Evolutionary conservation across 306 rosid species (phyloP), one percentile per base, ranked within the genome.

Genomic region (Prunus padus): DNA sequence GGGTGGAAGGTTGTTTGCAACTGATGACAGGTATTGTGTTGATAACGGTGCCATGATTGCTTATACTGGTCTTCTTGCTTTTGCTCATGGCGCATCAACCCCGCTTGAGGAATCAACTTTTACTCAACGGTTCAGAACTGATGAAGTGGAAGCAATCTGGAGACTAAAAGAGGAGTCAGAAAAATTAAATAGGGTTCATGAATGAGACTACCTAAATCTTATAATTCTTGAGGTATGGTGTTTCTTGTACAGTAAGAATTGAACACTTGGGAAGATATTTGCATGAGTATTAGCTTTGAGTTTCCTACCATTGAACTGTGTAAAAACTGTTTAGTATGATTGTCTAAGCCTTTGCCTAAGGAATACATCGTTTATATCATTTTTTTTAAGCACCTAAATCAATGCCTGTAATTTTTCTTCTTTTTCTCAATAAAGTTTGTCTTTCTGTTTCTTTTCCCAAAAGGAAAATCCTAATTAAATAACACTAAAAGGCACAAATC

Each of bases 1-100:
- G 98, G 9, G 91, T 60, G 98, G 97, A 72, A 86, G 84, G 73
- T 82, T 91, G 85, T 94, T 94, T 80, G 97, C 98, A 28, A 91
- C 98, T 0, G 96, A 94, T 81, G 98, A 94, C 56, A 84, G 97
- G 79, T 94, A 94, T 79, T 94, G 97, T 81, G 9, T 94, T 66
- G 98, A 94, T 63, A 94, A 94, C 65, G 97, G 97, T 37, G 98
- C 98, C 59, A 93, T 94, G 97, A 94, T 91, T 51, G 98, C 98
- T 28, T 94, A 91, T 57, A 87, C 97, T 19, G 98, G 98, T 82
- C 96, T 94, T 63, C 95, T 94, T 79, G 92, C 94, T 65, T 88
- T 79, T 84, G 89, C 93, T 51, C 80, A 86, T 49, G 98, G 96
- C 46, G 63, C 81, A 8, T 77, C 87, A 0, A 94, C 96, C 51